Evolutionary conservation across 1,139 yeast genomes (phyloP).

Genomic region (Wickerhamomyces sp.): DNA sequence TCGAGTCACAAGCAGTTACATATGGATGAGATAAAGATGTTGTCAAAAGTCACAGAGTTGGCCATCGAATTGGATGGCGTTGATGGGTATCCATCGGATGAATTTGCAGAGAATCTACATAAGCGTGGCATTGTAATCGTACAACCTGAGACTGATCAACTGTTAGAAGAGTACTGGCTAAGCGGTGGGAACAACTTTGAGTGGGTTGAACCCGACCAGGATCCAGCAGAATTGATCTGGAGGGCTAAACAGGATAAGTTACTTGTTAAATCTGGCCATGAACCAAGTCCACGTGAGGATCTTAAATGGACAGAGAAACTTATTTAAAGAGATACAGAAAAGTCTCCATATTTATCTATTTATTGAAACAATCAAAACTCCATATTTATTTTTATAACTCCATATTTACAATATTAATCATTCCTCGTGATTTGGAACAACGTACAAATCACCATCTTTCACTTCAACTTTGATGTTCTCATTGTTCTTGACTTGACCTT

Average conservation of each 20-base stretch:
- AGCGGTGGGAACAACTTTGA: constrained; percentile 64
- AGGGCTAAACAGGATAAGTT: constrained; percentile 20
- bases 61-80: constrained; percentile 50
- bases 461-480: constrained; percentile 53
- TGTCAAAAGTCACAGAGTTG: constrained; percentile 59
- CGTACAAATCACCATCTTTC: constrained; percentile 31
- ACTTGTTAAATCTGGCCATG: too few relatives aligned
- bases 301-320: constrained; percentile 21
- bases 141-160: constrained; percentile 43
- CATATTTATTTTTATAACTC: too few relatives aligned
- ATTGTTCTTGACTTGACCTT: constrained; percentile 69
- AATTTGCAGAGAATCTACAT: constrained; percentile 22
- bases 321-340: constrained; percentile 6
- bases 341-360: constrained; percentile 2
- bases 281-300: constrained; percentile 6
- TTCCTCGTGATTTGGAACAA: constrained; percentile 44
- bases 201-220: constrained; percentile 72
- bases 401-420: too few relatives aligned
- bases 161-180: constrained; percentile 64
- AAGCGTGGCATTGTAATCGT: constrained; percentile 29
- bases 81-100: constrained; percentile 33
- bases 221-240: constrained; percentile 62
- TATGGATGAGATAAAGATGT: constrained; percentile 65
- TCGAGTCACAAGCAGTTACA: constrained; percentile 62
- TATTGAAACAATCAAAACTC: constrained; percentile 1